phyloP scores from a whole-genome alignment of 257 asterid species.

The Anisodus tanguticus region DNA sequence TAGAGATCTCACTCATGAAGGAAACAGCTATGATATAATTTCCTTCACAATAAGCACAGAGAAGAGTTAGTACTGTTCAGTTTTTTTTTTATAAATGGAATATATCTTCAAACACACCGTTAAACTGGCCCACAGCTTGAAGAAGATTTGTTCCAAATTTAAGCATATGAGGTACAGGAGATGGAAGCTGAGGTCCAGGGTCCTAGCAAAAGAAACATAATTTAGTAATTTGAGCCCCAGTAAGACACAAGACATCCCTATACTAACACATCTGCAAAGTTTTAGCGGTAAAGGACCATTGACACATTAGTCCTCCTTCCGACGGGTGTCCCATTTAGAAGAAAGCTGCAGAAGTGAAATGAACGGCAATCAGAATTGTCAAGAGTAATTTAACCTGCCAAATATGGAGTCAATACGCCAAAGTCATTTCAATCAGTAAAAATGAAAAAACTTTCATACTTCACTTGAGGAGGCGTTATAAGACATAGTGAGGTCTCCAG shows the following conservation, averaged over 20 bases:
- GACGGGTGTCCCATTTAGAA: conserved; percentile 82
- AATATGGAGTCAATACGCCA: neutral
- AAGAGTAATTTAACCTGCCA: neutral
- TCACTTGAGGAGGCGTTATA: conserved; percentile 75
- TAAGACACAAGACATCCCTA: conserved; percentile 4
- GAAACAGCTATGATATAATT: conserved; percentile 71
- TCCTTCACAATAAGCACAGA: conserved; percentile 55
- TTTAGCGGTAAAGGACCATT: conserved; percentile 54
- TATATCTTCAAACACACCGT: conserved; percentile 51
- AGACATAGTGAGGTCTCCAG: conserved; percentile 81
- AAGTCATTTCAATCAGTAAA: conserved; percentile 16
- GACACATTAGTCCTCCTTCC: conserved; percentile 62
- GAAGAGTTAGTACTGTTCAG: conserved; percentile 30
- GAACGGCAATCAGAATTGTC: conserved; percentile 26
- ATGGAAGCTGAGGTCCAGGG: conserved; percentile 83
- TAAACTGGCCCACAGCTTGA: conserved; percentile 89
- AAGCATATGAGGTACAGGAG: conserved; percentile 61
- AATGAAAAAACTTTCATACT: conserved; percentile 50
- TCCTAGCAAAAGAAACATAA: conserved; percentile 57
- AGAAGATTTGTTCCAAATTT: conserved; percentile 88
- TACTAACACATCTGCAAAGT: neutral
- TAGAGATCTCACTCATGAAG: conserved; percentile 59
- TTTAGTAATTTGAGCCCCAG: neutral
- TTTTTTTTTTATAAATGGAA: neutral
- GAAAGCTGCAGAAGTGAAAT: conserved; percentile 66